Base-by-base conservation (phyloP, 2,329 filamentous ascomycete genomes). In the Alternaria consortialis region DNA sequence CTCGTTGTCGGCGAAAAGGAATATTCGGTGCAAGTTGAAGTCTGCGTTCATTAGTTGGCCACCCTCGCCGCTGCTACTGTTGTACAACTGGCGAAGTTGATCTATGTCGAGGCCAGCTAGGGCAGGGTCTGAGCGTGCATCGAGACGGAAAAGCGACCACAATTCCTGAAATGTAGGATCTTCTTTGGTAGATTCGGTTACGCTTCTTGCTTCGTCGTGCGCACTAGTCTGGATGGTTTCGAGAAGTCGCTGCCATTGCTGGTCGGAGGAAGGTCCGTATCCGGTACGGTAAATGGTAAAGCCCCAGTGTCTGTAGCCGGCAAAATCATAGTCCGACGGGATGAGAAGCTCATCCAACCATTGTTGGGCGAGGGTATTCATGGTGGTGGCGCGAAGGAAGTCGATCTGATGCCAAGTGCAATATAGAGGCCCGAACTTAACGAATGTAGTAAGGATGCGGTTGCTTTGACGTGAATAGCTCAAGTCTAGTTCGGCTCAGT, bases 211-310 rank as follows among this genome's bases (percentile, higher is more conserved):
- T 15, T 32, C 34, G 15, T 57, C 20, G 7, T 52, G 27, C 40
- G 62, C 60, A 23, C 51, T 6, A 20, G 48, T 48, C 9, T 56
- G 42, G 9, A 67, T 64, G 12, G 32, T 64, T 20, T 68, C n/a
- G 42, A 65, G 54, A 57, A 68, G 52, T 53, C 46, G 34, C 48
- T 62, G 48, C 64, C 64, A 68, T 60, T 52, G 59, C 51, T 67
- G 40, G 36, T 67, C 60, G 32, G 66, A 58, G 5, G 47, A 53
- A n/a, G 56, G 53, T 17, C 59, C 53, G 39, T 67, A 65, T 27
- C 42, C 52, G 5, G 58, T 67, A n/a, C 62, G 64, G 40, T 68
- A 67, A 36, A 68, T 65, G 13, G 64, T 67, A 52, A 63, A 65
- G 50, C 66, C 64, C 64, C 60, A 66, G 29, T 60, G 51, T 25